phyloP scores from a whole-genome alignment of 2,329 filamentous ascomycete genomes.

The Stromatinia cepivora region DNA sequence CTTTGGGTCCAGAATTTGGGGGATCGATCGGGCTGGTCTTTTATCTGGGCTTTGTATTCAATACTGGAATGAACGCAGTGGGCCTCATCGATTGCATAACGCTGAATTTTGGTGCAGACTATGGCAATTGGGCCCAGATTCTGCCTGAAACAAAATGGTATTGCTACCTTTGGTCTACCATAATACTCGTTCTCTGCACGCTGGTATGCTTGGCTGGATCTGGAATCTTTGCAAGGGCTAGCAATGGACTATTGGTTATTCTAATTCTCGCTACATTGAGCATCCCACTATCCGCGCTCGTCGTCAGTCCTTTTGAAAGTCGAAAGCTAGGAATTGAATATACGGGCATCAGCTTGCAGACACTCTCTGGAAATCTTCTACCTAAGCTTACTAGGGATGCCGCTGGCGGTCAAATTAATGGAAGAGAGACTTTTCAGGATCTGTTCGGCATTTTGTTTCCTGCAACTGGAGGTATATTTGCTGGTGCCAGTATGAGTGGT shows the following conservation, averaged over 20 bases:
- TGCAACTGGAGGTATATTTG: slow-evolving; percentile 58
- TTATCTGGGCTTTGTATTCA: slow-evolving; percentile 86
- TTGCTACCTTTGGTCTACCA: slow-evolving; percentile 73
- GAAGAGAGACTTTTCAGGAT: slow-evolving; percentile 71
- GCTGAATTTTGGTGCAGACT: slow-evolving; percentile 65
- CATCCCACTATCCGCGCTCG: slow-evolving; percentile 75
- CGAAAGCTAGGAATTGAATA: slow-evolving; percentile 66
- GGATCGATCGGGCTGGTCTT: slow-evolving; percentile 86
- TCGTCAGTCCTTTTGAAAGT: slow-evolving; percentile 67
- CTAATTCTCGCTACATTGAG: slow-evolving; percentile 74
- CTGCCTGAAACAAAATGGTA: slow-evolving; percentile 75
- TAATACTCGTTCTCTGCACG: slow-evolving; percentile 70
- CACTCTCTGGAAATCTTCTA: slow-evolving; percentile 71
- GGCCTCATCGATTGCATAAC: slow-evolving; percentile 81
- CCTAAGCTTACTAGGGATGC: slow-evolving; percentile 64
- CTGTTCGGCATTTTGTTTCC: slow-evolving; percentile 87
- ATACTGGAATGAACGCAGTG: slow-evolving; percentile 83
- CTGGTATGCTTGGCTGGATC: slow-evolving; percentile 77
- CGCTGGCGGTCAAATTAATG: slow-evolving; percentile 60
- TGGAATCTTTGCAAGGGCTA: slow-evolving; percentile 75
- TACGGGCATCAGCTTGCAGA: slow-evolving; percentile 71
- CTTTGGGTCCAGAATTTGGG: slow-evolving; percentile 83
- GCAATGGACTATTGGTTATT: slow-evolving; percentile 71
- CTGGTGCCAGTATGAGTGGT: slow-evolving; percentile 87
- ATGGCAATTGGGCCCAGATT: slow-evolving; percentile 57